Conservation (phyloP, 176 grass and related monocot species). For the Lolium rigidum region DNA sequence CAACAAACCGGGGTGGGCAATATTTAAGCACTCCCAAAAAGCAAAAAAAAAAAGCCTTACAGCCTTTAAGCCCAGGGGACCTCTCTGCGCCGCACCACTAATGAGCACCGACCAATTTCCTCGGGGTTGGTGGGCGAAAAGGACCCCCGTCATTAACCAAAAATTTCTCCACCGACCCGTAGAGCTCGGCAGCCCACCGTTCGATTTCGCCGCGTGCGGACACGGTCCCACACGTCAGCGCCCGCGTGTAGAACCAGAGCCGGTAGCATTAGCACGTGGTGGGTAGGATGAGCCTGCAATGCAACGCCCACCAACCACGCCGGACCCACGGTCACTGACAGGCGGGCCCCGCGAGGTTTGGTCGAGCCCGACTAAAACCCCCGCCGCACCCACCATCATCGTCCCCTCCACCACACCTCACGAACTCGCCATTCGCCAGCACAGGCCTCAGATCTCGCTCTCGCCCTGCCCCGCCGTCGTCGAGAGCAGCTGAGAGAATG, state of each 20-base stretch:
- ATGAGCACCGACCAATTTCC: background rate
- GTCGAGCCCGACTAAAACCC: conserved; percentile 45
- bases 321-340: background rate
- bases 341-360: conserved; percentile 36
- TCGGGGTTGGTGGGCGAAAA: conserved; percentile 42
- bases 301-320: conserved; percentile 41
- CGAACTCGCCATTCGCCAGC: conserved; percentile 21
- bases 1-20: no score
- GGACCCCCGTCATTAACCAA: no score
- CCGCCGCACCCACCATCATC: background rate
- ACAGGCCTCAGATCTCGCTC: conserved; percentile 52
- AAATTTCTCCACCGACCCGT: background rate
- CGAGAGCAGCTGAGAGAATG: conserved; percentile 28
- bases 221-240: background rate
- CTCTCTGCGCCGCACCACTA: no score
- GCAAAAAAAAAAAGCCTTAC: no score
- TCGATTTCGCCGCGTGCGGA: background rate
- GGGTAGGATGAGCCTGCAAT: conserved; percentile 2
- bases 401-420: conserved; percentile 7
- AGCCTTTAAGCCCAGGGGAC: no score
- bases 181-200: no score
- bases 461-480: conserved; percentile 7
- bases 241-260: fast-evolving
- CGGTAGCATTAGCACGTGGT: background rate
- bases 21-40: no score